Percentiles rank a stretch among this genome's conserved stretches.
Evolutionary conservation across 139 green algal species (phyloP).

Genomic region (Chloropicon primus): DNA sequence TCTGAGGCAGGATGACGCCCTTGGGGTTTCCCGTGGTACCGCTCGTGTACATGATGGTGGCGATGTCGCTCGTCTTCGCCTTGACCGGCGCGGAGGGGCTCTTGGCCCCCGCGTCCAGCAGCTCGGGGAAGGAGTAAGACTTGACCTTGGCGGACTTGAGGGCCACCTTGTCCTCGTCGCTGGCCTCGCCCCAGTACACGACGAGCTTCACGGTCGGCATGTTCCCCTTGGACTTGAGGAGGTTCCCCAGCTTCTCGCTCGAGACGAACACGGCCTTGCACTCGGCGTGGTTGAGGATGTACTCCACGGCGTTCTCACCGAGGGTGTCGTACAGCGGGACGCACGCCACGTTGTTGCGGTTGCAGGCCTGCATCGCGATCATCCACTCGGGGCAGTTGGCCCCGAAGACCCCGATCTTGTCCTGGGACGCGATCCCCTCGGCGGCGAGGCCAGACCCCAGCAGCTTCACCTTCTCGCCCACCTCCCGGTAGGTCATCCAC

Average conservation of each 20-base stretch:
- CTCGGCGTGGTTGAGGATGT: constrained; percentile 60
- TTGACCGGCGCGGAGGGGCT: constrained; percentile 27
- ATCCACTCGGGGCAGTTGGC: constrained; percentile 85
- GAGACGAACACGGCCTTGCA: constrained; percentile 33
- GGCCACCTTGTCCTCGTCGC: background rate
- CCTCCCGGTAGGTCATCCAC: constrained; percentile 31
- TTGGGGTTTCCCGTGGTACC: constrained; percentile 80
- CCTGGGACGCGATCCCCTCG: constrained; percentile 40
- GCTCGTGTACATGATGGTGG: constrained; percentile 91
- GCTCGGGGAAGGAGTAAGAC: constrained; percentile 43
- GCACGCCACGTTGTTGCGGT: constrained; percentile 46
- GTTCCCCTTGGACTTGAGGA: constrained; percentile 40
- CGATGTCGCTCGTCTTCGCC: constrained; percentile 31
- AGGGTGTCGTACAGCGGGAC: constrained; percentile 93
- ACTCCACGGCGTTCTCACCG: constrained; percentile 79
- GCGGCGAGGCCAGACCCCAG: constrained; percentile 26
- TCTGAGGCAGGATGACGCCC: constrained; percentile 70
- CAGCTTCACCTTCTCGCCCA: constrained; percentile 9
- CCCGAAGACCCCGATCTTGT: constrained; percentile 59
- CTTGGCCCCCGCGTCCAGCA: constrained; percentile 35
- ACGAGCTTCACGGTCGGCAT: constrained; percentile 46
- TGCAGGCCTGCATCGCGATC: constrained; percentile 86
- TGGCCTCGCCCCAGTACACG: constrained; percentile 57
- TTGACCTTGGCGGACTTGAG: constrained; percentile 8
- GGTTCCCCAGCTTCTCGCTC: constrained; percentile 40